Evolutionary conservation across 2,329 filamentous ascomycete species (phyloP).

Genomic region (Fusarium humuli): DNA sequence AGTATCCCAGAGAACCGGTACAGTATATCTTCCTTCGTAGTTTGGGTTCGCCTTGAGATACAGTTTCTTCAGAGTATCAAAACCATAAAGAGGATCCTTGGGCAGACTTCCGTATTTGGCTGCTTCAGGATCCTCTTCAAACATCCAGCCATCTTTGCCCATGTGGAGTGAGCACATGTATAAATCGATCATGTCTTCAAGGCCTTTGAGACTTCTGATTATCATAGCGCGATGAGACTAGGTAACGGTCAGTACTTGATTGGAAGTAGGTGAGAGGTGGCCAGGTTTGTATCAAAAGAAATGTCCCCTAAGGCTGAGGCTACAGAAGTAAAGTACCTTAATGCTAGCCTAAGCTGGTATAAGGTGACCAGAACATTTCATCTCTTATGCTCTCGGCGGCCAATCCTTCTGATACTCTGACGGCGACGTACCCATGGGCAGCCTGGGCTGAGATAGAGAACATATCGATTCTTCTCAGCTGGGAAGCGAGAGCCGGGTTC

Average conservation of each 20-base stretch:
- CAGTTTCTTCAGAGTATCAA: conserved; percentile 74
- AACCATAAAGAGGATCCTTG: conserved; percentile 71
- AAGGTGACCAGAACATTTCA: no score
- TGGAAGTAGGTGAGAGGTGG: no score
- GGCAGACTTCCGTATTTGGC: conserved; percentile 50
- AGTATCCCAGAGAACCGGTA: conserved; percentile 78
- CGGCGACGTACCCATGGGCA: conserved; percentile 69
- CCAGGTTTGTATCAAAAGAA: no score
- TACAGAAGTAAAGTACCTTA: no score
- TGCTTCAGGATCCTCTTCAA: conserved; percentile 58
- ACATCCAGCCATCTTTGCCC: conserved; percentile 67
- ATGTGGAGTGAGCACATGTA: conserved; percentile 78
- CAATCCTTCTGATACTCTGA: no score
- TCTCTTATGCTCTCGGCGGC: no score
- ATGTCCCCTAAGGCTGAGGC: no score
- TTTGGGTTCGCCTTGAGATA: conserved; percentile 76
- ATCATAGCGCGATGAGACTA: conserved; percentile 65
- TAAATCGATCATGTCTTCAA: conserved; percentile 75
- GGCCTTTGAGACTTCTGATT: conserved; percentile 76
- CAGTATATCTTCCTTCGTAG: conserved; percentile 78
- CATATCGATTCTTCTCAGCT: conserved; percentile 70
- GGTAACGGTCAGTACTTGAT: no score
- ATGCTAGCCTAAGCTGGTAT: no score
- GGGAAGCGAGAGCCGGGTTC: conserved; percentile 64
- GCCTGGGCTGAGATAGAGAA: conserved; percentile 68